phyloP scores from a whole-genome alignment of 768 basidiomycete genomes.

The Auricularia heimuer region DNA sequence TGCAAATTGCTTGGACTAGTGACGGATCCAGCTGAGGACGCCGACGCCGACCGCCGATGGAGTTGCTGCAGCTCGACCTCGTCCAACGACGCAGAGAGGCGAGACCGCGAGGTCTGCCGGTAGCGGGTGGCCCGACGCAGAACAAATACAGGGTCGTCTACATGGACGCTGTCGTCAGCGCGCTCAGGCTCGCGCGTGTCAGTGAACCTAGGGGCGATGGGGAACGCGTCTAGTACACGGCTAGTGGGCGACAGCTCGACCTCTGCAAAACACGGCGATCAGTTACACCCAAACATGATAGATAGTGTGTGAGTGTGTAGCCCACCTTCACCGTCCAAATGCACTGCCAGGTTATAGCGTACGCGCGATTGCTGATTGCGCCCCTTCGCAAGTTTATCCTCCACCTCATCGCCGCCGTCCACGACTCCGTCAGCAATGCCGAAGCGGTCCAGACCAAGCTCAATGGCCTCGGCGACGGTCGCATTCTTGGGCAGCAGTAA shows the following conservation, averaged over 20 bases:
- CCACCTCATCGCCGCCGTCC: slow-evolving; percentile 95
- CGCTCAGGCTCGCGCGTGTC: slow-evolving; percentile 66
- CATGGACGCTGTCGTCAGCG: slow-evolving; percentile 71
- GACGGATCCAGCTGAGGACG: slow-evolving; percentile 44
- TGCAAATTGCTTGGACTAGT: slow-evolving; percentile 31
- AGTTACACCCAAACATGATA: slow-evolving; percentile 6
- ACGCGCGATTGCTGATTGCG: slow-evolving; percentile 61
- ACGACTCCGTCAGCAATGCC: slow-evolving; percentile 97
- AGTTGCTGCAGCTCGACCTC: slow-evolving; percentile 70
- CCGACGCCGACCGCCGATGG: slow-evolving; percentile 46
- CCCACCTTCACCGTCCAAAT: slow-evolving; percentile 55
- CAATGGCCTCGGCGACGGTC: slow-evolving; percentile 94
- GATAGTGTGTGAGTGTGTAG: slow-evolving; percentile 7
- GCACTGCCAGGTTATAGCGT: slow-evolving; percentile 67
- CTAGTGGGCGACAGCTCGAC: slow-evolving; percentile 69
- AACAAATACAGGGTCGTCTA: slow-evolving; percentile 83
- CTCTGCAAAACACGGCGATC: slow-evolving; percentile 36
- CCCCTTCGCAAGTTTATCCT: slow-evolving; percentile 81
- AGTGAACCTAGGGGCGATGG: slow-evolving; percentile 60
- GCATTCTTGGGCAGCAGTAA: slow-evolving; percentile 91
- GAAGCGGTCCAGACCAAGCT: slow-evolving; percentile 83
- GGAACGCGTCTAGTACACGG: slow-evolving; percentile 76
- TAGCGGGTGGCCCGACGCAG: slow-evolving; percentile 76
- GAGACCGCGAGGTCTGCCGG: slow-evolving; percentile 57
- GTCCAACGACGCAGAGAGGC: slow-evolving; percentile 69